Evolutionary conservation across 371 early-diverging fungal species (phyloP).

Genomic region (Zychaea mexicana): DNA sequence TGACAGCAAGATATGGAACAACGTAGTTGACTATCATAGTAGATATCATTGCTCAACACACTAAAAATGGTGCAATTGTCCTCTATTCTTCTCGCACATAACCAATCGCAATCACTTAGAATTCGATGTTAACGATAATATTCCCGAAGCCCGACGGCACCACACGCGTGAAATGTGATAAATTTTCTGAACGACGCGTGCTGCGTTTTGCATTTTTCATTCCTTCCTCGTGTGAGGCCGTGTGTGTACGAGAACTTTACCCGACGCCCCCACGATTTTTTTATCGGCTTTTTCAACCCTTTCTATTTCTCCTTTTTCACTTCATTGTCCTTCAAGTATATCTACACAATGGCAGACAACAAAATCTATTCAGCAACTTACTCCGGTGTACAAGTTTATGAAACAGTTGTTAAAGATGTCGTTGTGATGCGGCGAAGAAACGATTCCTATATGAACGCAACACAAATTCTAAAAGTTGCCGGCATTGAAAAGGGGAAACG

Average conservation of each 20-base stretch:
- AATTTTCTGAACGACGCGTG: neutral
- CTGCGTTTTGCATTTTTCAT: neutral
- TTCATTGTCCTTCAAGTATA: neutral
- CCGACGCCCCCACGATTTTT: no score
- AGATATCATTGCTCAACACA: no score
- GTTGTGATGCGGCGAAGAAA: conserved; percentile 90
- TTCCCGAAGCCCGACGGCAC: neutral
- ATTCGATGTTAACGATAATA: no score
- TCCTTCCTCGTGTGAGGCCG: no score
- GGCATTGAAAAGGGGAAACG: conserved; percentile 91
- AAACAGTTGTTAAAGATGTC: conserved; percentile 79
- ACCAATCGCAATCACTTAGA: no score
- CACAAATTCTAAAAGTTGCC: conserved; percentile 96
- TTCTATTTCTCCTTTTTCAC: no score
- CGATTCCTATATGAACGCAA: conserved; percentile 95
- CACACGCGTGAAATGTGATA: neutral
- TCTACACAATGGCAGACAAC: conserved; percentile 2
- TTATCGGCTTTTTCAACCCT: neutral
- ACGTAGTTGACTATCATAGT: no score
- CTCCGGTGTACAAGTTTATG: conserved; percentile 87
- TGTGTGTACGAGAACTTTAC: no score
- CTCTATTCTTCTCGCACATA: no score
- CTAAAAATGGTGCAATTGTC: no score
- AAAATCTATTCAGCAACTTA: conserved; percentile 74
- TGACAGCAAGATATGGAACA: no score